A percentile compares a stretch with the other conserved stretches of the same genome.
Conservation (phyloP, 257 asterid genomes). For the Ilex aquifolium region DNA sequence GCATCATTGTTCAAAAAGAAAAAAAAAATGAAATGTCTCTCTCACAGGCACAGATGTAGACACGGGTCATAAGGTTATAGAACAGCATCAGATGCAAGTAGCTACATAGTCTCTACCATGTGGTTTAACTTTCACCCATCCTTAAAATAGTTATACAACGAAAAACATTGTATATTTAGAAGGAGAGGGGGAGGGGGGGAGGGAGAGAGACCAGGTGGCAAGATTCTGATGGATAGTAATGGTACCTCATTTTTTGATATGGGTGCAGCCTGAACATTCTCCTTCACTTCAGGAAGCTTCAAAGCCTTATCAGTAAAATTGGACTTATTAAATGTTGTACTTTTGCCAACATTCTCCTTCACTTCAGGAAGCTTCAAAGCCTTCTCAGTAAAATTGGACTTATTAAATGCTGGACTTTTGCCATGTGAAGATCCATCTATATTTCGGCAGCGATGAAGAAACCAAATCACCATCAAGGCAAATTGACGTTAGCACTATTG, state of each 20-base stretch:
- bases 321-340: not conserved
- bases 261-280: slow-evolving; percentile 30
- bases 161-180: not conserved
- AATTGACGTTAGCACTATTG: not conserved
- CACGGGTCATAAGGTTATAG: too few relatives aligned
- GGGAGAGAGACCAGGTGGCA: not conserved
- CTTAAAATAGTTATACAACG: too few relatives aligned
- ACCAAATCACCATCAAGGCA: slow-evolving; percentile 2
- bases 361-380: slow-evolving; percentile 29
- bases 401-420: slow-evolving; percentile 17
- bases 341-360: slow-evolving; percentile 20
- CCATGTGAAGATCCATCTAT: slow-evolving; percentile 29
- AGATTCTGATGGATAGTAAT: not conserved
- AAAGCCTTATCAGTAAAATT: slow-evolving; percentile 15
- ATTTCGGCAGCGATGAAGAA: slow-evolving; percentile 10
- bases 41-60: not conserved
- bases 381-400: slow-evolving; percentile 15
- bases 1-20: not conserved
- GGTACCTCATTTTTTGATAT: slow-evolving; percentile 26
- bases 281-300: slow-evolving; percentile 31
- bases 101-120: not conserved
- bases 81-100: too few relatives aligned
- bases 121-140: not conserved
- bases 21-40: not conserved
- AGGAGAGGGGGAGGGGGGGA: too few relatives aligned